Evolutionary conservation across 106 monocot species (phyloP).

Genomic region (Dendrobium nobile): DNA sequence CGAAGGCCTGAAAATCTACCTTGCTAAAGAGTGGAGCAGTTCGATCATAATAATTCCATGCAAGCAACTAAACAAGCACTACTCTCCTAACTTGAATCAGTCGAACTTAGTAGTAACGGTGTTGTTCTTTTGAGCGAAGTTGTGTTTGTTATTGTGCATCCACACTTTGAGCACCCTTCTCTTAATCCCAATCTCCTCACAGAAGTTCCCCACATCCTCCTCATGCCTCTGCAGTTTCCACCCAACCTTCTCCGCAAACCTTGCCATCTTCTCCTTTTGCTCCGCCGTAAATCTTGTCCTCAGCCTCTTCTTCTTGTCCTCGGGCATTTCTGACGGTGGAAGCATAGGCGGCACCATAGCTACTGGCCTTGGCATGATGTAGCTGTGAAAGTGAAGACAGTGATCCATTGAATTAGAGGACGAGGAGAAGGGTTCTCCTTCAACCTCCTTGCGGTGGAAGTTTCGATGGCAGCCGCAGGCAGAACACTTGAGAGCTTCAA

Average conservation of each 20-base stretch:
- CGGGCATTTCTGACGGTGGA: constrained; percentile 30
- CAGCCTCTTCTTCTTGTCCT: constrained; percentile 38
- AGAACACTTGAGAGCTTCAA: constrained; percentile 51
- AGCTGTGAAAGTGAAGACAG: no score
- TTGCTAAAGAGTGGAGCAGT: no score
- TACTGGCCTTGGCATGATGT: neutral
- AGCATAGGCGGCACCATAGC: constrained; percentile 18
- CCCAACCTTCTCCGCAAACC: constrained; percentile 11
- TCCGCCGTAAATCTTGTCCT: constrained; percentile 24
- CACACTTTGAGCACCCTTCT: constrained; percentile 19
- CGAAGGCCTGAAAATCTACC: no score
- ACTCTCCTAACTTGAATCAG: no score
- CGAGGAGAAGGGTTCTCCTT: constrained; percentile 32
- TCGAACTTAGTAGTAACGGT: neutral
- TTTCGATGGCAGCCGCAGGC: constrained; percentile 59
- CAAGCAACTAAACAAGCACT: no score
- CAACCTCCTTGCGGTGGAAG: constrained; percentile 51
- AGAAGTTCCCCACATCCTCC: constrained; percentile 9
- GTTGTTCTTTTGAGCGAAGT: neutral
- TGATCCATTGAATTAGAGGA: neutral
- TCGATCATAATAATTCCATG: no score
- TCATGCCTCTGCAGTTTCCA: constrained; percentile 21
- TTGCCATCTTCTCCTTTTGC: constrained; percentile 22
- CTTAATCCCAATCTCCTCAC: constrained; percentile 19
- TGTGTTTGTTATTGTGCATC: constrained; percentile 21